Conservation (phyloP, 257 asterid genomes). For the Solanum sitiens region DNA sequence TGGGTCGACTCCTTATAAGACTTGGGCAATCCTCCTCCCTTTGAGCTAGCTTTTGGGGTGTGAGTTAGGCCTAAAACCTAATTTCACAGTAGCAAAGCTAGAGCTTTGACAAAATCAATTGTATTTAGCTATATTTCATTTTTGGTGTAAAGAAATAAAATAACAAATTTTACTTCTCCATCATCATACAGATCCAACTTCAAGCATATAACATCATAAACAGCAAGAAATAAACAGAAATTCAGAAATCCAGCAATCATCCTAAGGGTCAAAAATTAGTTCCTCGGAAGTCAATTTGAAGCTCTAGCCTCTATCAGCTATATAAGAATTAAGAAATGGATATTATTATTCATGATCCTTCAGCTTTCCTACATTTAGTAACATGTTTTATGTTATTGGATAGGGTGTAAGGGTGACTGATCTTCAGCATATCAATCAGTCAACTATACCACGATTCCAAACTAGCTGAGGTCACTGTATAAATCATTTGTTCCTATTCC, state of each 20-base stretch:
- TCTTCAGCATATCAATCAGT: not conserved
- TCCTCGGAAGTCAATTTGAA: not conserved
- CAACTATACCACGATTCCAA: not conserved
- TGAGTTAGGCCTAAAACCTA: too few relatives aligned
- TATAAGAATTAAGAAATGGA: not conserved
- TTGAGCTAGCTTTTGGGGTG: too few relatives aligned
- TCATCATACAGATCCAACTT: not conserved
- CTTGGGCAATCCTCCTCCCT: too few relatives aligned
- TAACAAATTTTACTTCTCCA: not conserved
- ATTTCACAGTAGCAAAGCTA: not conserved
- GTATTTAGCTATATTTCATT: not conserved
- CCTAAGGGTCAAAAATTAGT: not conserved
- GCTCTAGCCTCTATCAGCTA: not conserved
- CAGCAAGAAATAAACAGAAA: not conserved
- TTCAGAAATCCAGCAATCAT: not conserved
- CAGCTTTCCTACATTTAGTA: not conserved
- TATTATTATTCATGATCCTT: not conserved
- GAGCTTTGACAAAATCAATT: not conserved
- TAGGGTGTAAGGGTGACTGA: not conserved
- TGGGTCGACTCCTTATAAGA: too few relatives aligned
- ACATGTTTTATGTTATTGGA: not conserved
- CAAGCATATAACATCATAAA: not conserved
- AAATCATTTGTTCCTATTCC: not conserved
- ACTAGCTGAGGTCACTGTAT: not conserved
- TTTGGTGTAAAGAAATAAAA: not conserved